Evolutionary conservation across 1,284 basidiomycete genomes (phyloP), one percentile per base, ranked within the genome.

Genomic region (Marasmius fiardii): DNA sequence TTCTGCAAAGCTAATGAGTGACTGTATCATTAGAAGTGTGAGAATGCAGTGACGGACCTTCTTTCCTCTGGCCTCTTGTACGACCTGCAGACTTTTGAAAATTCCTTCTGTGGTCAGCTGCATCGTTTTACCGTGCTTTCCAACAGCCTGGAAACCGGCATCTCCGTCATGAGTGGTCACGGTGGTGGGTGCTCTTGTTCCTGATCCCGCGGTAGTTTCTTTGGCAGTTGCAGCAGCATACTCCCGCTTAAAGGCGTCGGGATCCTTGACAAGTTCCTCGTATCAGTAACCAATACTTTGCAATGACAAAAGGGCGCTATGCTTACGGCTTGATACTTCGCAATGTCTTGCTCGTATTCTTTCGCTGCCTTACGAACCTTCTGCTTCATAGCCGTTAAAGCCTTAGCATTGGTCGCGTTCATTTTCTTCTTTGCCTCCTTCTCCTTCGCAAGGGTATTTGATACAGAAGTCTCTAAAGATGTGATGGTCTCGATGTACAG

Each of bases 371-470:
- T 98, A 74, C 92, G 95, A 60, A 98, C 80, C 71, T 96, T 98
- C 75, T 98, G 95, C 76, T 95, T 98, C 86, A 98, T 93, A 24
- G 90, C 90, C 63, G 95, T 98, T 65, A 98, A 81, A 1, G 95
- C 95, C 69, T 93, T 95, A 49, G 94, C 92, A 68, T 96, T 96
- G 61, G 84, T 90, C 1, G 94, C 92, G 65, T 96, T 96, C 90
- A 97, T 94, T 79, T 98, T 99, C 77, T 98, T 98, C 74, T 89
- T 88, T 2, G 91, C 83, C 60, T 95, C 86, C 72, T 96, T 96
- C 72, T 96, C 94, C 68, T 90, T 90, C 23, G 88, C 80, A 45
- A 93, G 73, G 3, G 93, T 87, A 37, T 74, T 75, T 63, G 83
- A 90, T 64, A 98, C 77, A 43, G 88, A 86, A 43, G 78, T 73